Base-by-base conservation (phyloP, 2,329 filamentous ascomycete species). In the Tolypocladium nubicola region DNA sequence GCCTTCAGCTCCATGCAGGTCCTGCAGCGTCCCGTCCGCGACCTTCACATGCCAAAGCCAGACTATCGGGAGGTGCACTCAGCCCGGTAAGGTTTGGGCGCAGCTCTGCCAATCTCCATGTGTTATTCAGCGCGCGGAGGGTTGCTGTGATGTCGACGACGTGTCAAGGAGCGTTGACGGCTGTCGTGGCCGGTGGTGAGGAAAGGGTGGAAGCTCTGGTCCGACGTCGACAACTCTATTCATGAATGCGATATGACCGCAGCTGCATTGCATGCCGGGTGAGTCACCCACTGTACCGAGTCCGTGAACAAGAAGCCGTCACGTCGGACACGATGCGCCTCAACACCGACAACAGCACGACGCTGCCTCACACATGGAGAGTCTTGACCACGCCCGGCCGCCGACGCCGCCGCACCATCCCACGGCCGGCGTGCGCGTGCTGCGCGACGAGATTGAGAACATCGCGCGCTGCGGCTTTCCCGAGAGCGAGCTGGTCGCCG, bases 401-500 rank as follows among this genome's bases (percentile, higher is more conserved):
- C 53, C 57, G 16, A 63, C 61, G 4, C 63, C 63, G 26, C 53
- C 61, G 3, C 59, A 62, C 13, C 61, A 63, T 47, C 64, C 64
- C 0, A 60, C 59, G 16, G 57, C 62, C 50, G 61, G 63, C 11
- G 60, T 65, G 43, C 56, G 53, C 14, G 57, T 65, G 45, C 53
- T 57, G 0, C 39, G 26, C 5, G 39, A 50, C 4, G 57, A 57
- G 11, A 61, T 66, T 33, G 39, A 57, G 4, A 21, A 43, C 3
- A 59, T 64, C 39, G 55, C 61, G 3, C 19, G 14, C 6, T 41
- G 10, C 3, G 58, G 43, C 3, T 66, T 61, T 41, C 61, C 63
- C 4, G 52, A 50, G 1, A 50, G 52, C 10, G 52, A 53, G n/a
- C 40, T 64, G 1, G 6, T 57, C 8, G 60, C 59, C 0, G 49